Evolutionary conservation across 768 basidiomycete species (phyloP).

Genomic region (Lactarius vividus): DNA sequence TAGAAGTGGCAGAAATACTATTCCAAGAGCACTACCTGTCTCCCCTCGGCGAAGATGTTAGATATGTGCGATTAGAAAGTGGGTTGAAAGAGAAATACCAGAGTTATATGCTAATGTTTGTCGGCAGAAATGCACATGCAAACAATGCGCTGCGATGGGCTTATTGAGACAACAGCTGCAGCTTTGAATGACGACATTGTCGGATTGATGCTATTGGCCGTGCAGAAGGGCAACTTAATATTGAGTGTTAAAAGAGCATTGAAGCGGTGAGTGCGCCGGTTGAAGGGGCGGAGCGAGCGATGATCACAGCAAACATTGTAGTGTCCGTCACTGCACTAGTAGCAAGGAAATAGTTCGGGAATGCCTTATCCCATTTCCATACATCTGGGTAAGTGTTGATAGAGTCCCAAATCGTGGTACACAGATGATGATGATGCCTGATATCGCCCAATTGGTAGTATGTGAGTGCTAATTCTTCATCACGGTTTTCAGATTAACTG

Average conservation of each 20-base stretch:
- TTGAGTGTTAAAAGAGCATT: background rate
- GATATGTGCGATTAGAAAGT: background rate
- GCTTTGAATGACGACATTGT: background rate
- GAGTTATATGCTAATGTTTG: background rate
- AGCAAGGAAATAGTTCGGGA: background rate
- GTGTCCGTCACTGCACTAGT: background rate
- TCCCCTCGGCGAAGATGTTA: background rate
- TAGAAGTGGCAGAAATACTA: background rate
- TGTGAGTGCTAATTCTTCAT: too few relatives aligned
- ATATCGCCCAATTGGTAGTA: background rate
- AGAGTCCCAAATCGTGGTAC: background rate
- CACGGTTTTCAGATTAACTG: too few relatives aligned
- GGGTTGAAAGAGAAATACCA: background rate
- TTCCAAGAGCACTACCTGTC: background rate
- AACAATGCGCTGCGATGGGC: background rate
- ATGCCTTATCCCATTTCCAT: background rate
- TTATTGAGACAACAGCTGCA: background rate
- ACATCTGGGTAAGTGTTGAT: background rate
- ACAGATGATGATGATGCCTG: background rate
- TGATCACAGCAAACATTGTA: background rate
- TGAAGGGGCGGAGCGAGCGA: background rate
- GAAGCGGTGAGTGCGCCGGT: background rate
- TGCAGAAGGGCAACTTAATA: background rate
- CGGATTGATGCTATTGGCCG: background rate
- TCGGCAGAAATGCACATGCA: background rate